These are phyloP conservation scores for Glycyrrhiza uralensis DNA, from an alignment of 306 rosid genomes.

Conservation along the genomic window DNA sequence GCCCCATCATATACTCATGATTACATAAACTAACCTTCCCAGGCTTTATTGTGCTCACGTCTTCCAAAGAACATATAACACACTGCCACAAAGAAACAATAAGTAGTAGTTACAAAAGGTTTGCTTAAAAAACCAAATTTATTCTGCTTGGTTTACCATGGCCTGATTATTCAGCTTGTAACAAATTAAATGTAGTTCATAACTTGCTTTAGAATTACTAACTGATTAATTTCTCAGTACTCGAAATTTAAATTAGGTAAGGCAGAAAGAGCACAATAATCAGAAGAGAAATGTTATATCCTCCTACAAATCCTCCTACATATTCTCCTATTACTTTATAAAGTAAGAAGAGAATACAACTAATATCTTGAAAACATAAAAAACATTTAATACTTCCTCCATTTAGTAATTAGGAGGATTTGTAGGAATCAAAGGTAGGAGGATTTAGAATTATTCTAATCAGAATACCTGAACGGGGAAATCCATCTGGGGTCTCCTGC, in stretches of 20 bases:
- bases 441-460: no score
- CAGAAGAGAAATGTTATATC: no score
- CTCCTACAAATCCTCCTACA: no score
- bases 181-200: constrained; percentile 2
- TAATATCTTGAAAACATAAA: no score
- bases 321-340: no score
- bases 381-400: no score
- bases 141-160: background rate
- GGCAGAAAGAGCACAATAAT: background rate
- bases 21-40: constrained; percentile 73
- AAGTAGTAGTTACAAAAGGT: constrained; percentile 16
- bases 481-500: constrained; percentile 93
- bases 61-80: constrained; percentile 90
- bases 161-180: background rate
- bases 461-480: constrained; percentile 89
- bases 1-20: background rate
- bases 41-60: constrained; percentile 64
- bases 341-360: no score
- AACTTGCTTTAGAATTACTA: background rate
- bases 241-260: background rate
- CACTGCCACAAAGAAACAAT: constrained; percentile 56
- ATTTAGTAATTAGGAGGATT: no score
- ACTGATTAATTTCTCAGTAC: background rate
- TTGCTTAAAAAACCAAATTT: background rate
- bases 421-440: no score